These are phyloP conservation scores for Alnus glutinosa DNA, from an alignment of 306 rosid species.

Conservation along the genomic window DNA sequence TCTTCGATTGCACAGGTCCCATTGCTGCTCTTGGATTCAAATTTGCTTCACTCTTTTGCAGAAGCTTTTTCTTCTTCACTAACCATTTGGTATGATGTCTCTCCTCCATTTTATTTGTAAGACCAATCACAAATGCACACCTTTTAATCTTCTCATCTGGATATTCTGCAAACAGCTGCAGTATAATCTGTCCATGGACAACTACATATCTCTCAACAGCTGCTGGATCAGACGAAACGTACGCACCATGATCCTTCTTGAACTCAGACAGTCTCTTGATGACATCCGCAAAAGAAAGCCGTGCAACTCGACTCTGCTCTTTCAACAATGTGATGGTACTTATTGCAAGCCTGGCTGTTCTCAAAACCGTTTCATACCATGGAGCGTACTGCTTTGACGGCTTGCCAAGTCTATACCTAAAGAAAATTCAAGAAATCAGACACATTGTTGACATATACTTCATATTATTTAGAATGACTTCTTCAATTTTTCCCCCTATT, in stretches of 20 bases:
- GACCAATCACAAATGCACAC: conserved; percentile 80
- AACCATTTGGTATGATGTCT: conserved; percentile 95
- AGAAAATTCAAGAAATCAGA: conserved; percentile 19
- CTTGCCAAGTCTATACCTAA: conserved; percentile 91
- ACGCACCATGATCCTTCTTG: conserved; percentile 44
- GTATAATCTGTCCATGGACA: conserved; percentile 90
- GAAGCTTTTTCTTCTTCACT: conserved; percentile 58
- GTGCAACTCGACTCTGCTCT: conserved; percentile 83
- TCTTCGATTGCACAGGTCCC: conserved; percentile 62
- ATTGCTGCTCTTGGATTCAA: conserved; percentile 86
- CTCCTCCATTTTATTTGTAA: conserved; percentile 76
- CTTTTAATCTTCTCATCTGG: conserved; percentile 70
- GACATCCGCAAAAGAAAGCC: conserved; percentile 77
- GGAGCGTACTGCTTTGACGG: conserved; percentile 91
- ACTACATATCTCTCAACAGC: conserved; percentile 79
- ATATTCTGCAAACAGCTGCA: conserved; percentile 82
- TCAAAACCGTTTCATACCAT: conserved; percentile 83
- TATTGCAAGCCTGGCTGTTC: conserved; percentile 77
- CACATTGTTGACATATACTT: conserved; percentile 15
- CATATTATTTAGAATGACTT: not conserved
- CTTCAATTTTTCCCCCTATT: not conserved
- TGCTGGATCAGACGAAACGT: conserved; percentile 67
- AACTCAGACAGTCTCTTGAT: conserved; percentile 64
- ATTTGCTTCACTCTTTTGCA: conserved; percentile 56
- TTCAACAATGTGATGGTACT: conserved; percentile 74